Percentiles rank a stretch among this genome's conserved stretches.
Evolutionary conservation across 371 early-diverging fungal species (phyloP).

Genomic region (Rhizopus sp.): DNA sequence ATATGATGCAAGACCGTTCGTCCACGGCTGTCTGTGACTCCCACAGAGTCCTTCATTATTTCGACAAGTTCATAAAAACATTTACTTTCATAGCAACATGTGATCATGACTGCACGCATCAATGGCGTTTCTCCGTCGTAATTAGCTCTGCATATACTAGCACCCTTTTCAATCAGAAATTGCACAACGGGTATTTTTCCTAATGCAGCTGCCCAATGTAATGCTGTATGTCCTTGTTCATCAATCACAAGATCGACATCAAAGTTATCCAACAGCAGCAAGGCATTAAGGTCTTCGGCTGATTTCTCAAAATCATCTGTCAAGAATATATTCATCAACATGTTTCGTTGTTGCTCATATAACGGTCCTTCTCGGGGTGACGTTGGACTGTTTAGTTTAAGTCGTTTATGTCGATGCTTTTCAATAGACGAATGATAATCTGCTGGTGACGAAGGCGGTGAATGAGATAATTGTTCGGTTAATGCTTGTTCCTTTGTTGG

Average conservation of each 20-base stretch:
- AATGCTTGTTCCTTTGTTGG: conserved; percentile 43
- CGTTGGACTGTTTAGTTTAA: conserved; percentile 6
- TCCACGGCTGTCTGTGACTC: conserved; percentile 66
- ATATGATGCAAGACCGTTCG: conserved; percentile 91
- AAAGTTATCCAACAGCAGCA: conserved; percentile 49
- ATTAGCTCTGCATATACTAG: conserved; percentile 64
- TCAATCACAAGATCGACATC: conserved; percentile 77
- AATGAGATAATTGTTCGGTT: not conserved
- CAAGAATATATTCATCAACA: conserved; percentile 76
- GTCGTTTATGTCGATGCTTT: conserved; percentile 4
- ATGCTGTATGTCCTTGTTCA: conserved; percentile 81
- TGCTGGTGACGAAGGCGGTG: conserved; percentile 7
- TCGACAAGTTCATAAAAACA: conserved; percentile 76
- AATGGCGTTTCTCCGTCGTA: conserved; percentile 81
- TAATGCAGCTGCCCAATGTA: conserved; percentile 87
- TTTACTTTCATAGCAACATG: conserved; percentile 81
- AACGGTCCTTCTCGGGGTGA: conserved; percentile 11
- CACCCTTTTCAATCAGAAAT: conserved; percentile 70
- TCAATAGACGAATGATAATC: conserved; percentile 5
- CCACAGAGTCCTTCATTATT: conserved; percentile 68
- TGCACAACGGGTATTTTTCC: conserved; percentile 69
- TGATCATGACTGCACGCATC: conserved; percentile 81
- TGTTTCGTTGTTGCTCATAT: conserved; percentile 60
- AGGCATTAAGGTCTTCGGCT: conserved; percentile 54
- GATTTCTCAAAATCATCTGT: conserved; percentile 58